Conservation (phyloP, 2,329 filamentous ascomycete genomes). For the Aspergillus carbonarius region DNA sequence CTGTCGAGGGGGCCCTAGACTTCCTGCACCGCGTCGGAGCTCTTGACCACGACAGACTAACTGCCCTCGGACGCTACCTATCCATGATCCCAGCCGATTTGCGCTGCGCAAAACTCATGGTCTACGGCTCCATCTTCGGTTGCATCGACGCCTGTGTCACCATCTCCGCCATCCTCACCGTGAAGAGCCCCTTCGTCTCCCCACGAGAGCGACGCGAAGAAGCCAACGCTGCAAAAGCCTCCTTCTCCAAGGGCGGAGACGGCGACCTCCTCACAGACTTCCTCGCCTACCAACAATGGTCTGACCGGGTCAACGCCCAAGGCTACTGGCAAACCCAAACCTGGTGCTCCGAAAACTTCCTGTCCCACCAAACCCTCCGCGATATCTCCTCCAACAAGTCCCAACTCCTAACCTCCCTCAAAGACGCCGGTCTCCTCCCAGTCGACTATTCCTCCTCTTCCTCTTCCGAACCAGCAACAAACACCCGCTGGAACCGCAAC, state of each 20-base stretch:
- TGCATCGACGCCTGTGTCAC: constrained; percentile 86
- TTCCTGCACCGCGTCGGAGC: constrained; percentile 84
- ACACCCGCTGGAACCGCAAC: constrained; percentile 38
- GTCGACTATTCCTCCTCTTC: constrained; percentile 47
- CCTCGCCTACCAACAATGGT: constrained; percentile 80
- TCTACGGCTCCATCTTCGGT: constrained; percentile 90
- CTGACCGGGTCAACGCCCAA: constrained; percentile 57
- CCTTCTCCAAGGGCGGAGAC: constrained; percentile 68
- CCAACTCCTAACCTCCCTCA: constrained; percentile 82
- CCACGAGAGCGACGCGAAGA: constrained; percentile 81
- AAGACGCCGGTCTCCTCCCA: constrained; percentile 77
- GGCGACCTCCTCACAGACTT: constrained; percentile 89
- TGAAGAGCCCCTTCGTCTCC: constrained; percentile 80
- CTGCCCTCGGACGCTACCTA: constrained; percentile 87
- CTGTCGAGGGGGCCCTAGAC: constrained; percentile 80
- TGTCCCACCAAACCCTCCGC: constrained; percentile 77
- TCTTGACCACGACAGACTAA: constrained; percentile 80
- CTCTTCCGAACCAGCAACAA: constrained; percentile 31
- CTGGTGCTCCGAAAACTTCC: constrained; percentile 84
- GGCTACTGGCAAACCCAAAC: constrained; percentile 50
- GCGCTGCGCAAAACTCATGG: constrained; percentile 89
- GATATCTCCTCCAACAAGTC: constrained; percentile 84
- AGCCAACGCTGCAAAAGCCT: constrained; percentile 70
- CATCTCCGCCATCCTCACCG: constrained; percentile 89
- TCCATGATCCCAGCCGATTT: constrained; percentile 93